A percentile compares a stretch with the other conserved stretches of the same genome.
These are phyloP conservation scores for Cryptosporidium meleagridis DNA, from an alignment of 169 alveolate species.

Conservation along the genomic window DNA sequence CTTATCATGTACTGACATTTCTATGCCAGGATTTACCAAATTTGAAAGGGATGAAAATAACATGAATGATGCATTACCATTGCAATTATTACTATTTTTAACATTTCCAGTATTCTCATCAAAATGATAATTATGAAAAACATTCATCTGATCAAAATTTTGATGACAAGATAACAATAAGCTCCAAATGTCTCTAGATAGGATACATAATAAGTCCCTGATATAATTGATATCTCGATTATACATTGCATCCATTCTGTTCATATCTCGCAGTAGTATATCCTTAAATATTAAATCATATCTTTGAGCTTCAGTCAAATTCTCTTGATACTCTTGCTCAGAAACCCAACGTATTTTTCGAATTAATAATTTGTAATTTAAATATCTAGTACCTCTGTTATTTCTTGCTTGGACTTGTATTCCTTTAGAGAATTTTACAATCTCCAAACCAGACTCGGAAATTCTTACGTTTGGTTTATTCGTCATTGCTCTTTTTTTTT, in stretches of 20 bases:
- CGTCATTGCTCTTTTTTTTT: neutral
- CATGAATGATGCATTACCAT: neutral
- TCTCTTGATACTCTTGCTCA: constrained; percentile 48
- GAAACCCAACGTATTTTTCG: constrained; percentile 68
- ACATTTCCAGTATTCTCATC: neutral
- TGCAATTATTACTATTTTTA: too few species aligned
- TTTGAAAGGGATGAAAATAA: constrained; percentile 37
- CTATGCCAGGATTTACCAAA: constrained; percentile 27
- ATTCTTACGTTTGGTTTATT: constrained; percentile 13
- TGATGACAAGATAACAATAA: neutral
- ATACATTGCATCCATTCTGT: constrained; percentile 72
- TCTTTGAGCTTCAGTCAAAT: constrained; percentile 67
- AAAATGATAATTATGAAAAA: neutral
- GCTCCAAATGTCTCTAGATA: constrained; percentile 43
- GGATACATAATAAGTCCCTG: constrained; percentile 43
- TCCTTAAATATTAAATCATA: constrained; percentile 69
- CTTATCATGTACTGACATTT: constrained; percentile 3
- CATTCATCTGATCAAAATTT: neutral
- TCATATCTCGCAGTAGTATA: constrained; percentile 61
- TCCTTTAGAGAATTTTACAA: constrained; percentile 72
- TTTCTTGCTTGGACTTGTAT: constrained; percentile 72
- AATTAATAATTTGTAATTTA: constrained; percentile 68
- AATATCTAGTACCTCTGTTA: constrained; percentile 72
- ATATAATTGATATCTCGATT: constrained; percentile 47
- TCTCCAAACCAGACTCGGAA: constrained; percentile 35